Evolutionary conservation across 768 basidiomycete species (phyloP), one percentile per base, ranked within the genome.

Genomic region (Baorangia bicolor): DNA sequence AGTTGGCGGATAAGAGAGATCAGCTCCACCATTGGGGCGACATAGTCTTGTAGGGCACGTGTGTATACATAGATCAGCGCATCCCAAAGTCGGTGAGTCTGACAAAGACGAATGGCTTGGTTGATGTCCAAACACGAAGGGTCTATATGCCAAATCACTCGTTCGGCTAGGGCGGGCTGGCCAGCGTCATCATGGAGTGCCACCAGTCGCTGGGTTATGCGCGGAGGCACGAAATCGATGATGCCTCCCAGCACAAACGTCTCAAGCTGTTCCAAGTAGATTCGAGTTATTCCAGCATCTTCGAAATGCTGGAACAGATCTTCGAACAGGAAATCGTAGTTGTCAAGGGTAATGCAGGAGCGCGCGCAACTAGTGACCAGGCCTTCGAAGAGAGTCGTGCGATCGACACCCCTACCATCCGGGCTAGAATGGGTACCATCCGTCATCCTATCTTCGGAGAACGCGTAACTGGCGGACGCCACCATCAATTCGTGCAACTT

Each of bases 71-170:
- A 95, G 54, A 96, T 88, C 55, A 98, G 81, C 0, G 96, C 94
- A 64, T 98, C 96, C 75, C 93, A 97, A 5, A 98, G 82, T 27
- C 80, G 80, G 65, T 94, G 82, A 54, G 73, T 79, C 69, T 93
- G 88, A 65, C 97, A 99, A 5, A 99, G 78, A 25, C 72, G 79
- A 60, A 98, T 89, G 5, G 89, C 88, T 73, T 98, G 96, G 65
- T 98, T 91, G 73, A 98, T 86, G 66, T 99, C 97, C 56, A 99
- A 74, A 62, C 87, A 92, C 2, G 82, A 74, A 1, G 96, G 94
- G 62, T 97, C 92, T 60, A 98, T 92, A 67, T 96, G 92, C 94
- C 94, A 98, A 51, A 99, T 96, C 53, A 98, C 77, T 30, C 84
- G 83, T 70, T 99, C 95, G 2, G 89, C 91, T 4, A 85, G 77